Evolutionary conservation across 192 early-diverging fungal species (phyloP).

Genomic region (Backusella luteola): DNA sequence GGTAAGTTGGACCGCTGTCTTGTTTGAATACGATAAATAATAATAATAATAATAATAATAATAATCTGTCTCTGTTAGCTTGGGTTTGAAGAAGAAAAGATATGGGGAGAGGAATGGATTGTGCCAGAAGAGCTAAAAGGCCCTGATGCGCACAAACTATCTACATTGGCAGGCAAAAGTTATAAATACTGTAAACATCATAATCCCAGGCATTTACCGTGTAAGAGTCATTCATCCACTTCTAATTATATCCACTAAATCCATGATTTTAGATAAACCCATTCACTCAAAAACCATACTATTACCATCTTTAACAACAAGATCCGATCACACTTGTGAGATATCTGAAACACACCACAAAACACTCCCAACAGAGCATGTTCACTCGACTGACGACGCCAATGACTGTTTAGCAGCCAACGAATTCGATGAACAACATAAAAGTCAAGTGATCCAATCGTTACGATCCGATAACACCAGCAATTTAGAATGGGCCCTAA

Average conservation of each 20-base stretch:
- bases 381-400: constrained; percentile 9
- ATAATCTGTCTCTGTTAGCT: neutral
- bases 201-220: neutral
- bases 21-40: neutral
- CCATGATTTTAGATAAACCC: neutral
- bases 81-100: constrained; percentile 26
- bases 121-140: constrained; percentile 25
- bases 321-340: constrained; percentile 11
- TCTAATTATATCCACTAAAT: neutral
- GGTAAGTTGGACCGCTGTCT: neutral
- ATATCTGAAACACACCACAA: constrained; percentile 28
- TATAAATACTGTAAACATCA: constrained; percentile 26
- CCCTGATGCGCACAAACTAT: constrained; percentile 30
- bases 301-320: neutral
- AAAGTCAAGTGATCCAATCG: constrained; percentile 70
- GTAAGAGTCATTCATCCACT: neutral
- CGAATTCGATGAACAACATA: constrained; percentile 19
- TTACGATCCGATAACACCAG: constrained; percentile 70
- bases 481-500: constrained; percentile 83
- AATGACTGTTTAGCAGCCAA: neutral
- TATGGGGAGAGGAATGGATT: constrained; percentile 24
- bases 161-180: constrained; percentile 29
- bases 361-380: constrained; percentile 14
- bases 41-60: neutral
- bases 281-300: neutral